phyloP scores from a whole-genome alignment of 768 basidiomycete genomes.

The Leccinellum albellum region DNA sequence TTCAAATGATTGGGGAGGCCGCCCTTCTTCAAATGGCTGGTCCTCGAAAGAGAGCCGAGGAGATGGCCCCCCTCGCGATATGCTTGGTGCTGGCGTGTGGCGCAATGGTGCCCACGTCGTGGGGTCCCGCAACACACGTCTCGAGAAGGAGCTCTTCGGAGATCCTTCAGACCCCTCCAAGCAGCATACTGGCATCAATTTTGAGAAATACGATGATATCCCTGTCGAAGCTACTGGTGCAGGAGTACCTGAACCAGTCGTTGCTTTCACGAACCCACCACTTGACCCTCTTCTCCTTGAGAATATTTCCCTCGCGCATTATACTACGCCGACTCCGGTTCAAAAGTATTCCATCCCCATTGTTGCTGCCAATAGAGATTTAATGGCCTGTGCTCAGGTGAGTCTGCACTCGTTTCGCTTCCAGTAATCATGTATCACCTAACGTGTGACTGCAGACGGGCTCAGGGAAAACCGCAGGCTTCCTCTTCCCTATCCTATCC shows the following conservation, averaged over 20 bases:
- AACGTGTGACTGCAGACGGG: constrained; percentile 66
- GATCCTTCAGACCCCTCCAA: constrained; percentile 80
- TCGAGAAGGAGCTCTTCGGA: constrained; percentile 96
- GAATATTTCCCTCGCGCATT: constrained; percentile 91
- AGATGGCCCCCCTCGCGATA: constrained; percentile 45
- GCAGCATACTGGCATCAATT: constrained; percentile 97
- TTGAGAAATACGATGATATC: constrained; percentile 99
- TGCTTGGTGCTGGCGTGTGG: constrained; percentile 65
- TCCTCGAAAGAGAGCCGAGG: constrained; percentile 29
- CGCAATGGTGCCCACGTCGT: constrained; percentile 82
- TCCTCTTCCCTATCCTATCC: constrained; percentile 98
- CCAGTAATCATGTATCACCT: constrained; percentile 12
- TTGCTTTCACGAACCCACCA: constrained; percentile 81
- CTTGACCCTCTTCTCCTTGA: constrained; percentile 91
- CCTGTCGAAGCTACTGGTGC: constrained; percentile 98
- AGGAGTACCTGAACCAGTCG: constrained; percentile 94
- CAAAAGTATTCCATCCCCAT: constrained; percentile 99
- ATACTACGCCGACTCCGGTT: constrained; percentile 94
- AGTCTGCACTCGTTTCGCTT: constrained; percentile 19
- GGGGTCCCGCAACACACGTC: constrained; percentile 78
- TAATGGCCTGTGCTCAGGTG: constrained; percentile 95
- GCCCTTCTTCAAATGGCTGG: constrained; percentile 39
- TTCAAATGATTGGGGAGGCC: constrained; percentile 40
- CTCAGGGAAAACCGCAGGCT: constrained; percentile 98
- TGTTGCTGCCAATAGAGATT: constrained; percentile 81